These are phyloP conservation scores for Puccinia sorghi DNA, from an alignment of 1,284 basidiomycete genomes.

Conservation along the genomic window DNA sequence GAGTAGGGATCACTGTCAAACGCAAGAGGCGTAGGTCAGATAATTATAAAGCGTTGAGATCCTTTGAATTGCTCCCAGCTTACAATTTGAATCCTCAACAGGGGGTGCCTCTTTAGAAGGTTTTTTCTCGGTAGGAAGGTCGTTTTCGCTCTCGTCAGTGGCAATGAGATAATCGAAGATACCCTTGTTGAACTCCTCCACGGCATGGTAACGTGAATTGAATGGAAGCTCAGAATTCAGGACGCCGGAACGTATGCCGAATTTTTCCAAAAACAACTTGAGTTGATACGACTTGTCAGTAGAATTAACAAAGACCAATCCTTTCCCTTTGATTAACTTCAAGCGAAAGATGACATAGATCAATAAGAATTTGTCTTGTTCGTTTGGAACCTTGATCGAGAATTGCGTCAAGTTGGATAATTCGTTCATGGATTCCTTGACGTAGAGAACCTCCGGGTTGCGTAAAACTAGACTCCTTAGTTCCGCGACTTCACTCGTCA, in stretches of 20 bases:
- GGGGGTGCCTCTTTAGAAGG: constrained; percentile 57
- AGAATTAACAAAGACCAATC: constrained; percentile 94
- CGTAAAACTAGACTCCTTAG: constrained; percentile 84
- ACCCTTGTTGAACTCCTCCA: constrained; percentile 98
- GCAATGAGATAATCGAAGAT: constrained; percentile 99
- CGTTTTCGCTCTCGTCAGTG: constrained; percentile 78
- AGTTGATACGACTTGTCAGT: constrained; percentile 91
- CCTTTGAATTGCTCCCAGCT: neutral
- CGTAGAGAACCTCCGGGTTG: constrained; percentile 78
- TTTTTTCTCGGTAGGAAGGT: constrained; percentile 58
- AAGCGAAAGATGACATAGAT: constrained; percentile 93
- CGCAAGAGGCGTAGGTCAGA: neutral
- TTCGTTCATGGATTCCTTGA: constrained; percentile 82
- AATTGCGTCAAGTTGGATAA: constrained; percentile 80
- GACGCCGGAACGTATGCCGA: constrained; percentile 93
- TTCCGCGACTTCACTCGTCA: constrained; percentile 91
- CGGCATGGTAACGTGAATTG: constrained; percentile 91
- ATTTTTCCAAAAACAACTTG: constrained; percentile 96
- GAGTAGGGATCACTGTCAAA: constrained; percentile 54
- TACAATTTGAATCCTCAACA: constrained; percentile 51
- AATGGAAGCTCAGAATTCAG: constrained; percentile 94
- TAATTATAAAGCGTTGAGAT: neutral
- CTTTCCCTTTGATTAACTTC: constrained; percentile 92
- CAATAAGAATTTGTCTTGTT: constrained; percentile 93
- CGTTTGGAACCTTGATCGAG: constrained; percentile 74